Conservation (phyloP, 2,329 filamentous ascomycete species). For the Claviceps pazoutovae region DNA sequence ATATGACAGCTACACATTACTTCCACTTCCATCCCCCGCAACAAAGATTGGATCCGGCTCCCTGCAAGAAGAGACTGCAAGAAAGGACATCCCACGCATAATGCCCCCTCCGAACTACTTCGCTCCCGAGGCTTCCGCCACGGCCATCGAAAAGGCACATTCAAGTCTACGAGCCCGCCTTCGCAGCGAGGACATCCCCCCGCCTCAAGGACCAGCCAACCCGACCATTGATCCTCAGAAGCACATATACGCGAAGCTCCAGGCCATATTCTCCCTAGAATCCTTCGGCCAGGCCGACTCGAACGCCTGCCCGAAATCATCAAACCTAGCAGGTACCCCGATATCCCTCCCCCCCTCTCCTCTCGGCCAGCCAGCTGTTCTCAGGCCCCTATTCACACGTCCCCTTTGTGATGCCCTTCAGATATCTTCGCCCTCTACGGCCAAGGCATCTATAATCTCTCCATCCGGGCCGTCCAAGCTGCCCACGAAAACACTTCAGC, state of each 20-base stretch:
- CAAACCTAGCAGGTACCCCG: neutral
- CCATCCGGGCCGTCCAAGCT: constrained; percentile 9
- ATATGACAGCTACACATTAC: neutral
- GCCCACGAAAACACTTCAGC: constrained; percentile 12
- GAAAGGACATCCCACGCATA: neutral
- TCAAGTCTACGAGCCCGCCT: constrained; percentile 16
- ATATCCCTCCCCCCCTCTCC: neutral
- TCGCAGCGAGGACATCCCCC: constrained; percentile 10
- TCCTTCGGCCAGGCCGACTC: neutral
- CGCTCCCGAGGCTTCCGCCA: constrained; percentile 1
- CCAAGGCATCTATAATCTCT: constrained; percentile 2
- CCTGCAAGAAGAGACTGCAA: too few relatives aligned
- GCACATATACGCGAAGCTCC: constrained; percentile 14
- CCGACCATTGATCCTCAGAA: neutral
- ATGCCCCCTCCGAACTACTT: constrained; percentile 4
- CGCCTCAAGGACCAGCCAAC: neutral
- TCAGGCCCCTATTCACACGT: neutral
- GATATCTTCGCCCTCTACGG: constrained; percentile 4
- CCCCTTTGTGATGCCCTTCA: neutral
- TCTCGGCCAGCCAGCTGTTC: neutral
- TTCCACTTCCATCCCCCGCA: neutral
- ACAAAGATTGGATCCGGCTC: too few relatives aligned
- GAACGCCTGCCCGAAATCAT: neutral
- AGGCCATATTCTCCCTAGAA: constrained; percentile 9
- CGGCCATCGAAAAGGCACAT: constrained; percentile 3